Percentiles rank a stretch among this genome's conserved stretches.
Evolutionary conservation across 2,329 filamentous ascomycete genomes (phyloP).

Genomic region (Cordyceps pruinosa): DNA sequence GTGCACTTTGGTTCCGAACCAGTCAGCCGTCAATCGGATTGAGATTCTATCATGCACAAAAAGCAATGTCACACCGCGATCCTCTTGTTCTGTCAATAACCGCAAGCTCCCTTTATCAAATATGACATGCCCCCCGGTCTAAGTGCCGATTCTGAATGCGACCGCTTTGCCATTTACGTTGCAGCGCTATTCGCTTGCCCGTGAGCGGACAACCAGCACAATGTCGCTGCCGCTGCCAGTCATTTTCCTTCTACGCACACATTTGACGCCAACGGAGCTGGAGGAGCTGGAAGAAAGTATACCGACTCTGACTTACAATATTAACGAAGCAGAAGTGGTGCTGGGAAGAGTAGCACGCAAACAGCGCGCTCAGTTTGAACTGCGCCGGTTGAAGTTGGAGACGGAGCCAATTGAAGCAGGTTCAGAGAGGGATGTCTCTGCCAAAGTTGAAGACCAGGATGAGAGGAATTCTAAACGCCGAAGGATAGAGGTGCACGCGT

Average conservation of each 20-base stretch:
- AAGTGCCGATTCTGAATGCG: too few species aligned
- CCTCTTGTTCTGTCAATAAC: too few species aligned
- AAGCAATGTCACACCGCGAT: too few species aligned
- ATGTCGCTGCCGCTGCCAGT: conserved; percentile 42
- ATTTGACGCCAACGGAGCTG: conserved; percentile 57
- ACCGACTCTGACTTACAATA: conserved; percentile 60
- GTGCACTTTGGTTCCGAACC: too few species aligned
- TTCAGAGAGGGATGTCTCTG: too few species aligned
- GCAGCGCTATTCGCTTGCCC: not conserved
- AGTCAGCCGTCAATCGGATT: too few species aligned
- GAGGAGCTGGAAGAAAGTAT: conserved; percentile 59
- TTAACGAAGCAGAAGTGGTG: conserved; percentile 64
- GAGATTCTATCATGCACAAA: too few species aligned
- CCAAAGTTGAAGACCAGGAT: conserved; percentile 3
- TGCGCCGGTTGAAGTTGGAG: conserved; percentile 58
- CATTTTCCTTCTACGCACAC: conserved; percentile 67
- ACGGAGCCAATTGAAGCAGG: conserved; percentile 36
- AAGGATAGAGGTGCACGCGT: conserved; percentile 10
- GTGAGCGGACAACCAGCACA: not conserved
- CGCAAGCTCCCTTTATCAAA: too few species aligned
- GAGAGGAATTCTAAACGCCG: conserved; percentile 17
- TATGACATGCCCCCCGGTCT: not conserved
- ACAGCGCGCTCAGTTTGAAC: conserved; percentile 68
- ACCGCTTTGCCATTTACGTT: too few species aligned
- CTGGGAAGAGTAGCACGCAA: conserved; percentile 66